Evolutionary conservation across 768 basidiomycete species (phyloP).

Genomic region (Leccinum barrowsii): DNA sequence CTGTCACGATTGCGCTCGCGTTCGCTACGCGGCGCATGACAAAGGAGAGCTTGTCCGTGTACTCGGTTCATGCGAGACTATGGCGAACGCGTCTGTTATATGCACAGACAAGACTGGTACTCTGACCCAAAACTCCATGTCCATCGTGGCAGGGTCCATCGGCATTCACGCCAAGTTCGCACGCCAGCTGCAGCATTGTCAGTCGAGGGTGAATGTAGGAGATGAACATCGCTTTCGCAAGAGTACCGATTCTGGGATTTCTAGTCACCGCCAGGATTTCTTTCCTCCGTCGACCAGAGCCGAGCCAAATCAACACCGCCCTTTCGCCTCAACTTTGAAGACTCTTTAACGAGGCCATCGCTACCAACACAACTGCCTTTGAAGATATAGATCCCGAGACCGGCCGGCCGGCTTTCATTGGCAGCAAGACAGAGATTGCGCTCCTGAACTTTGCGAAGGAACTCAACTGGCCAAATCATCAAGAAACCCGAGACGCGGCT

Average conservation of each 20-base stretch:
- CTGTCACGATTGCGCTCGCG: constrained; percentile 92
- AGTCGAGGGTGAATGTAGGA: constrained; percentile 66
- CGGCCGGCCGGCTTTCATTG: constrained; percentile 65
- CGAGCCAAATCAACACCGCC: constrained; percentile 52
- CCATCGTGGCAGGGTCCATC: constrained; percentile 92
- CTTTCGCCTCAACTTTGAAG: constrained; percentile 57
- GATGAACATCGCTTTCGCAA: constrained; percentile 38
- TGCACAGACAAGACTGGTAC: constrained; percentile 98
- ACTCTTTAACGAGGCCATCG: constrained; percentile 81
- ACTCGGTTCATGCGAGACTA: constrained; percentile 95
- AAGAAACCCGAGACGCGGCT: constrained; percentile 55
- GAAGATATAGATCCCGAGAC: constrained; percentile 82
- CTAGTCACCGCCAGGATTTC: constrained; percentile 66
- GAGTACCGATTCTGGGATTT: constrained; percentile 29
- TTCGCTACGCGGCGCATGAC: constrained; percentile 99
- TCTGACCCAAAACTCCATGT: constrained; percentile 93
- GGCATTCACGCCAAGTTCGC: constrained; percentile 96
- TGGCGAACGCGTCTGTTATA: constrained; percentile 96
- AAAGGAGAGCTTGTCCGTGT: constrained; percentile 90
- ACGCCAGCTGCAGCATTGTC: constrained; percentile 67
- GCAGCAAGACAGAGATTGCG: constrained; percentile 95
- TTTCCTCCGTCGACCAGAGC: constrained; percentile 65
- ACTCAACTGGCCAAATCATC: constrained; percentile 73
- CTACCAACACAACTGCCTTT: constrained; percentile 93
- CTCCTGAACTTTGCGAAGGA: constrained; percentile 82